A percentile compares a stretch with the other conserved stretches of the same genome.
Conservation (phyloP, 1,139 yeast genomes). For the Hyphopichia buzzinii region DNA sequence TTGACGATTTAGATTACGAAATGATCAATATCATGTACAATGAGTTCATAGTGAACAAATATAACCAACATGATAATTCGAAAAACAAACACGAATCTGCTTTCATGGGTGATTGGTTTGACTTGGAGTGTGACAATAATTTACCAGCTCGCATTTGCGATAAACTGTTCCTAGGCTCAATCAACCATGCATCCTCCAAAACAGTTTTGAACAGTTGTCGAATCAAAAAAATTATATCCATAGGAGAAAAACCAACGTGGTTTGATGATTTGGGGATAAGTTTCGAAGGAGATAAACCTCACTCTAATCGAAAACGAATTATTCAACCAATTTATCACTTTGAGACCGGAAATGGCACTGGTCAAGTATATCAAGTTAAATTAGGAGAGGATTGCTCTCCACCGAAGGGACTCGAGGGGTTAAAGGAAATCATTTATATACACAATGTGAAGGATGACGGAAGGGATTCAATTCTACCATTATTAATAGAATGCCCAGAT, state of each 20-base stretch:
- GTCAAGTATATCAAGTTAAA: slow-evolving; percentile 29
- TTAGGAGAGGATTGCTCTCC: slow-evolving; percentile 9
- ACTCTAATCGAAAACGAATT: slow-evolving; percentile 6
- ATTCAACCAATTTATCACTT: slow-evolving; percentile 26
- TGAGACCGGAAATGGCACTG: slow-evolving; percentile 21
- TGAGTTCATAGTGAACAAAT: slow-evolving; percentile 3
- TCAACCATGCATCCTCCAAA: slow-evolving; percentile 34
- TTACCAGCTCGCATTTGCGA: slow-evolving; percentile 35
- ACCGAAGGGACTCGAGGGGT: slow-evolving; percentile 15
- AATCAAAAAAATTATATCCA: slow-evolving; percentile 28
- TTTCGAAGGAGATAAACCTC: slow-evolving; percentile 19
- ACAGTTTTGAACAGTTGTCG: slow-evolving; percentile 25
- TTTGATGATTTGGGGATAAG: slow-evolving; percentile 17
- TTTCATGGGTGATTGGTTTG: slow-evolving; percentile 33
- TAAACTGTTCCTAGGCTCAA: slow-evolving; percentile 34
- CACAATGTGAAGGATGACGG: slow-evolving; percentile 43
- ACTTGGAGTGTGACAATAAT: slow-evolving; percentile 30
- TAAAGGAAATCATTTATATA: slow-evolving; percentile 30
- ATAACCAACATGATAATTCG: background rate
- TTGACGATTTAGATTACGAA: slow-evolving; percentile 9
- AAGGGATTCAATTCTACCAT: slow-evolving; percentile 32
- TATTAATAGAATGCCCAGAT: slow-evolving; percentile 31
- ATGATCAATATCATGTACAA: slow-evolving; percentile 12
- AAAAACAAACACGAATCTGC: background rate
- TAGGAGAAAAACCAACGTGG: slow-evolving; percentile 42